phyloP scores from a whole-genome alignment of 139 green algal species.

The Chlorokybus atmophyticus region DNA sequence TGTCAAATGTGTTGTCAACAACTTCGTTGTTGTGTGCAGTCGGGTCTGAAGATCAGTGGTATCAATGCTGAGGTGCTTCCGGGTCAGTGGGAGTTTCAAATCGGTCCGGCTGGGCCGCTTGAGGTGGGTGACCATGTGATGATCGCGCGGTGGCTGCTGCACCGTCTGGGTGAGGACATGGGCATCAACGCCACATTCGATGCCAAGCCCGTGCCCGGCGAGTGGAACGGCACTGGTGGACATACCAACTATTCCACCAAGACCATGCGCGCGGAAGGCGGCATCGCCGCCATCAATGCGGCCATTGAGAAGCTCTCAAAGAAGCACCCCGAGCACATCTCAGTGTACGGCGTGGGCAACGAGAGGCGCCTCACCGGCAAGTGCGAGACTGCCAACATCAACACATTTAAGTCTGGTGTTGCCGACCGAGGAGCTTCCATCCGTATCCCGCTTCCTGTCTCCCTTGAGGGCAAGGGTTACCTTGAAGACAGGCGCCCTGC shows the following conservation, averaged over 20 bases:
- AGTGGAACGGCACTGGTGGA: constrained; percentile 96
- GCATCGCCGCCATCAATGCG: constrained; percentile 38
- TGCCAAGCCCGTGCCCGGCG: constrained; percentile 80
- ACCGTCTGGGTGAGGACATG: constrained; percentile 71
- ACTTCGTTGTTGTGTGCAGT: constrained; percentile 13
- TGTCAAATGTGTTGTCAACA: not conserved
- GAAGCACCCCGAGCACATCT: constrained; percentile 56
- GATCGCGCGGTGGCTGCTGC: constrained; percentile 69
- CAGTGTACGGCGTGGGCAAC: constrained; percentile 80
- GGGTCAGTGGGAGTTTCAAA: constrained; percentile 94
- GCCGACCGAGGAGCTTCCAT: constrained; percentile 91
- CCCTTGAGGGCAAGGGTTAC: constrained; percentile 58
- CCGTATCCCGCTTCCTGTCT: constrained; percentile 43
- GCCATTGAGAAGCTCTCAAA: constrained; percentile 81
- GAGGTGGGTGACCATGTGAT: constrained; percentile 80
- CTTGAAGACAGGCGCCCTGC: constrained; percentile 90
- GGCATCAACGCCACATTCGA: constrained; percentile 85
- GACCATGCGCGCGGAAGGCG: constrained; percentile 47
- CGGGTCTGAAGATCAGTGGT: constrained; percentile 83
- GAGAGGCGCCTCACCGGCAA: constrained; percentile 90
- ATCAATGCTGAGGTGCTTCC: constrained; percentile 98
- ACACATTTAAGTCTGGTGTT: constrained; percentile 82
- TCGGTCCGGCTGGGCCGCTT: constrained; percentile 81
- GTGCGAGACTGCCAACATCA: constrained; percentile 85
- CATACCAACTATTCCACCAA: constrained; percentile 96